phyloP scores from a whole-genome alignment of 352 stramenopile genomes.

The Globisporangium sylvaticum region DNA sequence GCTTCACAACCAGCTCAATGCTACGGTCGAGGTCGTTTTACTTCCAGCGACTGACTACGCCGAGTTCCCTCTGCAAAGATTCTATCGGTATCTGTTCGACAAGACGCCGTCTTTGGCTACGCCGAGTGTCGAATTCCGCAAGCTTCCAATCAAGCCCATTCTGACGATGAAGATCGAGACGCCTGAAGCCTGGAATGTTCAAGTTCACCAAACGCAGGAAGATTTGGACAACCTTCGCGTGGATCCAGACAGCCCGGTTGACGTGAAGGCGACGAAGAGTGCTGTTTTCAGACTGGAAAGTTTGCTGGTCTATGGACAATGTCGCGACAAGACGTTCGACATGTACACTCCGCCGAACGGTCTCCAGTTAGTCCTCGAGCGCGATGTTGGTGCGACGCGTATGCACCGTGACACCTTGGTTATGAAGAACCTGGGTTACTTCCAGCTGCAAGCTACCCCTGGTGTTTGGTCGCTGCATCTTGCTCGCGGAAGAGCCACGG shows the following conservation, averaged over 20 bases:
- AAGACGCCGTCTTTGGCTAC: constrained; percentile 39
- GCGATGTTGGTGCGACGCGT: constrained; percentile 44
- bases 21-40: constrained; percentile 62
- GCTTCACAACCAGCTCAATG: constrained; percentile 68
- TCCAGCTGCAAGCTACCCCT: constrained; percentile 96
- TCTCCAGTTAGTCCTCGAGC: constrained; percentile 89
- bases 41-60: constrained; percentile 66
- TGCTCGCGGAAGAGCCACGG: constrained; percentile 63
- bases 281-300: constrained; percentile 87
- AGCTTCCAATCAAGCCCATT: constrained; percentile 82
- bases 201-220: constrained; percentile 57
- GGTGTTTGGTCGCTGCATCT: constrained; percentile 94
- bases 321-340: constrained; percentile 79
- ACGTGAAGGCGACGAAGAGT: constrained; percentile 58
- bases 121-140: constrained; percentile 64
- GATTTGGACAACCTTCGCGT: constrained; percentile 93
- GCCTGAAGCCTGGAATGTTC: constrained; percentile 92
- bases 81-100: constrained; percentile 90
- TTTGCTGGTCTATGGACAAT: constrained; percentile 90
- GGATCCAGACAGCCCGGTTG: constrained; percentile 45
- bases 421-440: constrained; percentile 99
- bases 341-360: constrained; percentile 84
- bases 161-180: constrained; percentile 93
- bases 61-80: constrained; percentile 89
- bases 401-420: constrained; percentile 95